Percentiles rank a stretch among this genome's conserved stretches.
These are phyloP conservation scores for Lachnellula willkommii DNA, from an alignment of 2,329 filamentous ascomycete genomes.

Conservation along the genomic window DNA sequence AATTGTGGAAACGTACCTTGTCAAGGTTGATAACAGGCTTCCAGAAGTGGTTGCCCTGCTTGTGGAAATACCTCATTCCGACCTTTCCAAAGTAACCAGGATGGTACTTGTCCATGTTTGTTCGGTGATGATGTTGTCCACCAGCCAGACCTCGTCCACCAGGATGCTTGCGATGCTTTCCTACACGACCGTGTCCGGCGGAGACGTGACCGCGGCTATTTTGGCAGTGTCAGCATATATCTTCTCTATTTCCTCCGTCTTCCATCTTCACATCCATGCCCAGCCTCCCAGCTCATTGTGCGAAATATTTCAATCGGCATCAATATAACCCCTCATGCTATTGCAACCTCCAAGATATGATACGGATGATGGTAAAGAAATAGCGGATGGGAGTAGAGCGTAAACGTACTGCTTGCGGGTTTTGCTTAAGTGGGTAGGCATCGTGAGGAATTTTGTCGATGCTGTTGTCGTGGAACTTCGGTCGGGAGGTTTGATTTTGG, in stretches of 20 bases:
- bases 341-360: neutral
- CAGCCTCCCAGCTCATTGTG: neutral
- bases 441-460: conserved; percentile 41
- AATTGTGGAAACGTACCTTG: conserved; percentile 61
- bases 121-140: conserved; percentile 98
- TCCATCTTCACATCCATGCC: neutral
- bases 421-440: conserved; percentile 71
- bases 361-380: neutral
- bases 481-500: neutral
- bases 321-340: neutral
- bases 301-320: too few species aligned
- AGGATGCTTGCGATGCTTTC: conserved; percentile 95
- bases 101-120: conserved; percentile 89
- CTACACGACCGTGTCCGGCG: conserved; percentile 95
- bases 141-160: conserved; percentile 85
- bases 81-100: conserved; percentile 99
- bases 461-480: conserved; percentile 21
- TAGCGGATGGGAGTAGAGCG: conserved; percentile 3
- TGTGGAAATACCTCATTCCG: conserved; percentile 95
- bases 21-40: conserved; percentile 98
- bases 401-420: conserved; percentile 70
- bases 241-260: neutral
- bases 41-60: conserved; percentile 93
- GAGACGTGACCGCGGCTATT: conserved; percentile 90
- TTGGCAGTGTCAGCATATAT: conserved; percentile 28